Evolutionary conservation across 2,329 filamentous ascomycete genomes (phyloP).

Genomic region (Endoconidiophora laricicola): DNA sequence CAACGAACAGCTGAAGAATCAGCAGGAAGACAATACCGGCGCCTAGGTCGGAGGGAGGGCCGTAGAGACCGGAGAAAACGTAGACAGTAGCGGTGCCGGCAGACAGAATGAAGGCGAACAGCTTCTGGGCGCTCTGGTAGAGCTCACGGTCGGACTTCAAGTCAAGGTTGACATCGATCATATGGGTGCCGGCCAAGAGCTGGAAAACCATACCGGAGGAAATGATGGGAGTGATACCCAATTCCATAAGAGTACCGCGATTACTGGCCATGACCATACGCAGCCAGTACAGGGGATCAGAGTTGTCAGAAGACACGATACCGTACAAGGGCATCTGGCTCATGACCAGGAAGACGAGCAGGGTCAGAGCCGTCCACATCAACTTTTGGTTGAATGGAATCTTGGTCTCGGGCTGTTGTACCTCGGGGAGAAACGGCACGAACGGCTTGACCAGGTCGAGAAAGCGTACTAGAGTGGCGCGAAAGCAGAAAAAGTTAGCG

Average conservation of each 20-base stretch:
- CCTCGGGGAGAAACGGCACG: conserved; percentile 97
- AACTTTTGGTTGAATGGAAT: conserved; percentile 97
- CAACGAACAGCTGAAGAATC: conserved; percentile 93
- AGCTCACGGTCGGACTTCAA: conserved; percentile 99
- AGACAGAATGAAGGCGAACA: conserved; percentile 92
- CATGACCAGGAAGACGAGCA: conserved; percentile 99
- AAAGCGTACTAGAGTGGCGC: conserved; percentile 60
- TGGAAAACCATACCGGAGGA: conserved; percentile 99
- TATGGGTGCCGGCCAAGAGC: conserved; percentile 96
- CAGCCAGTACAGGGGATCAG: conserved; percentile 97
- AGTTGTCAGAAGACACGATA: conserved; percentile 97
- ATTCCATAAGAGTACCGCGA: conserved; percentile 84
- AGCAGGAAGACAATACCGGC: conserved; percentile 96
- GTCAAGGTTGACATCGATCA: conserved; percentile 99
- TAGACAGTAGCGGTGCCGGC: conserved; percentile 97
- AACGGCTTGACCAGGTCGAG: conserved; percentile 99
- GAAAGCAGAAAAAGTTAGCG: conserved; percentile 6
- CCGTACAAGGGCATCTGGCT: conserved; percentile 99
- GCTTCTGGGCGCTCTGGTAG: conserved; percentile 99
- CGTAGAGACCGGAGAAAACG: conserved; percentile 95
- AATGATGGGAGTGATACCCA: conserved; percentile 97
- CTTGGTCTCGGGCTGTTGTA: conserved; percentile 96
- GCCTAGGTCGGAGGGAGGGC: conserved; percentile 87
- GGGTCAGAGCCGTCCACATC: conserved; percentile 87
- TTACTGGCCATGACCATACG: conserved; percentile 99